Evolutionary conservation across 2,329 filamentous ascomycete genomes (phyloP).

Genomic region (Penicillium sclerotigenum): DNA sequence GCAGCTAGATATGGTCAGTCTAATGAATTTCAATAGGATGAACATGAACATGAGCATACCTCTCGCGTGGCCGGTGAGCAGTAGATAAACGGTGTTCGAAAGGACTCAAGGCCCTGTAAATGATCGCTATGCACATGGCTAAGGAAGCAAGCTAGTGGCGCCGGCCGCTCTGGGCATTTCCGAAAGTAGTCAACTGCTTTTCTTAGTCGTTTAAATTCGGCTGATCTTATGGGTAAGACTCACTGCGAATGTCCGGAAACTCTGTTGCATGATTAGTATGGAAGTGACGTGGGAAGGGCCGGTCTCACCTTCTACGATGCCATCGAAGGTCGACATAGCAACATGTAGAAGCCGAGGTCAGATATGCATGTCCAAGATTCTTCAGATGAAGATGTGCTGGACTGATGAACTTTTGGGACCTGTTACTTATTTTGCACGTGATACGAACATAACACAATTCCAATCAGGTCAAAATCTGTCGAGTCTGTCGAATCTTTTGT

Average conservation of each 20-base stretch:
- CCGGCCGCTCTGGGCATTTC: conserved; percentile 48
- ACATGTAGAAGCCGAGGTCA: not conserved
- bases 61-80: conserved; percentile 81
- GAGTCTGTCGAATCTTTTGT: not conserved
- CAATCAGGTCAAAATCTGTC: too few species aligned
- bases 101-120: conserved; percentile 71
- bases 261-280: conserved; percentile 45
- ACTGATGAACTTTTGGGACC: not conserved
- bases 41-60: conserved; percentile 34
- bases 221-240: conserved; percentile 14
- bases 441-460: not conserved
- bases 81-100: conserved; percentile 80
- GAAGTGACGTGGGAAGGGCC: not conserved
- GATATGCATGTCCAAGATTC: not conserved
- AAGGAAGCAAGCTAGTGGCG: conserved; percentile 79
- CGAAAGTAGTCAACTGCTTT: conserved; percentile 76
- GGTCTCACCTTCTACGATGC: conserved; percentile 27
- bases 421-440: conserved; percentile 1
- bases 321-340: conserved; percentile 36
- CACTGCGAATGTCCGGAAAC: conserved; percentile 73
- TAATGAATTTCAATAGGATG: not conserved
- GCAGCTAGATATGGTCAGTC: conserved; percentile 46
- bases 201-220: conserved; percentile 7
- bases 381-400: not conserved
- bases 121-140: conserved; percentile 94